Base-by-base conservation (phyloP, 306 rosid species). In the Datisca glomerata region DNA sequence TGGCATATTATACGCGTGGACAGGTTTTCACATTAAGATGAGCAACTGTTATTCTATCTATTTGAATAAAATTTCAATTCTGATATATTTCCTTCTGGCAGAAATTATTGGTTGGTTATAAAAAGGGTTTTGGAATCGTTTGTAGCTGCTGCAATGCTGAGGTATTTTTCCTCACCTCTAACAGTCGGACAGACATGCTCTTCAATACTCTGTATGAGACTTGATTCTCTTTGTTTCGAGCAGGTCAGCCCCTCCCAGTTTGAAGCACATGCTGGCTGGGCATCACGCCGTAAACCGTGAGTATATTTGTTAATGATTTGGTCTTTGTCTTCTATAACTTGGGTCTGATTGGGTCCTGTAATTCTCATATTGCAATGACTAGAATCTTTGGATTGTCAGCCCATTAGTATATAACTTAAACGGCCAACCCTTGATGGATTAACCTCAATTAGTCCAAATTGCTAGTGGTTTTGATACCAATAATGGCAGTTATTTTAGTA, bases 221-320 rank as follows among this genome's bases (percentile, higher is more conserved):
- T 44, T 55, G 41, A n/a, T 43, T 37, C 52, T 21, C 45, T 3
- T 41, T 14, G 36, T 13, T 29, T 31, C 40, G 55, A 41, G 43
- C 78, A 86, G 96, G 80, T 91, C 24, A 91, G 98, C 55, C 80
- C 98, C 25, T 91, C 98, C 2, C 72, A 48, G 43, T 91, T 91
- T 69, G 98, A 91, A 78, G 79, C 86, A 45, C 98, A 91, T 78
- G 98, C 98, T 61, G 98, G 96, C 24, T 80, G 79, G 82, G 70
- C 84, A 56, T 50, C 94, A 2, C 82, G 98, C 49, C 93, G 96
- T 56, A 91, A 91, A 55, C 98, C 98, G 96, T 91, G 68, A 91
- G 98, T 84, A 6, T n/a, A n/a, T n/a, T n/a, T n/a, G 18, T 68
- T 49, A 20, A 45, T 50, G 29, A 4, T 12, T 22, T 20, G 22